These are phyloP conservation scores for Sphenostylis stenocarpa DNA, from an alignment of 306 rosid genomes.

Conservation along the genomic window DNA sequence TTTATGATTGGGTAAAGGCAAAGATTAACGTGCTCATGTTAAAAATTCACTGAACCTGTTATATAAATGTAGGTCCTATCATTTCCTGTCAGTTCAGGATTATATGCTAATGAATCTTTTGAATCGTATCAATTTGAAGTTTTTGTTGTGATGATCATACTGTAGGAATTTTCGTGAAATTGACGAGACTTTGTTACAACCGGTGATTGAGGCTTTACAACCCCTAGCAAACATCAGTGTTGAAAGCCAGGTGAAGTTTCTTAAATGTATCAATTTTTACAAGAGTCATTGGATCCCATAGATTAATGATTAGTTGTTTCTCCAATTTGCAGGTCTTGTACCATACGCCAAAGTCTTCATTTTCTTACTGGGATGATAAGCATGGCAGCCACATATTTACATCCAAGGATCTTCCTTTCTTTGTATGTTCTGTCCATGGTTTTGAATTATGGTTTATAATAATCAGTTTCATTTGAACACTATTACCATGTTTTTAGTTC, in stretches of 20 bases:
- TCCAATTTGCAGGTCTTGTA: slow-evolving; percentile 69
- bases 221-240: slow-evolving; percentile 78
- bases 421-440: slow-evolving; percentile 54
- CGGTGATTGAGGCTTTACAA: slow-evolving; percentile 68
- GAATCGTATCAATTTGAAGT: neutral
- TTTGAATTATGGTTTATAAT: slow-evolving; percentile 36
- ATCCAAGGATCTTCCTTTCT: slow-evolving; percentile 88
- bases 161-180: slow-evolving; percentile 74
- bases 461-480: slow-evolving; percentile 11
- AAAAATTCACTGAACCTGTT: neutral
- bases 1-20: neutral
- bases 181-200: slow-evolving; percentile 67
- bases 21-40: slow-evolving; percentile 1
- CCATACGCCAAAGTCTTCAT: slow-evolving; percentile 81
- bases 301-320: slow-evolving; percentile 20
- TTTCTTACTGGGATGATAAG: slow-evolving; percentile 78
- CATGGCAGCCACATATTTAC: slow-evolving; percentile 65
- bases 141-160: slow-evolving; percentile 23
- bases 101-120: slow-evolving; percentile 23
- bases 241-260: slow-evolving; percentile 79
- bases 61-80: neutral
- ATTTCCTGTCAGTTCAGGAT: neutral
- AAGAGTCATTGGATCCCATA: slow-evolving; percentile 5
- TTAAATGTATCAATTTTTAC: neutral
- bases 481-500: neutral